Evolutionary conservation across 352 stramenopile species (phyloP).

Genomic region (Phytophthora vignae): DNA sequence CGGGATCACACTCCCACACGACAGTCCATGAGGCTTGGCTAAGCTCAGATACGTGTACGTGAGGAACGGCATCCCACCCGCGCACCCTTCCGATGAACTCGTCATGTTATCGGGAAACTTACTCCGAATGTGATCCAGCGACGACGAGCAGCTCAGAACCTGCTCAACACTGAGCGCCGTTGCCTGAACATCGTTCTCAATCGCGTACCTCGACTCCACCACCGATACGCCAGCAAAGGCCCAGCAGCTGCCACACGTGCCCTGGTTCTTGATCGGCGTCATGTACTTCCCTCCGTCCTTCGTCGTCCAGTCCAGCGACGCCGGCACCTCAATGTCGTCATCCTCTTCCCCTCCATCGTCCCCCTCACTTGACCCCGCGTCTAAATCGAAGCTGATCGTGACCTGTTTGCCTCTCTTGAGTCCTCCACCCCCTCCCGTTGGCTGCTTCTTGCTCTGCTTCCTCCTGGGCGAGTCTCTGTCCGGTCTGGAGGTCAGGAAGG

Average conservation of each 20-base stretch:
- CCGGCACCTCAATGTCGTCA: conserved; percentile 42
- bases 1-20: conserved; percentile 69
- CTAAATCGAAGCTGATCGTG: conserved; percentile 35
- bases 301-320: conserved; percentile 74
- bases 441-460: conserved; percentile 29
- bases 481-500: conserved; percentile 60
- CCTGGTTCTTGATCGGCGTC: conserved; percentile 94
- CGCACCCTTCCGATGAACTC: conserved; percentile 83
- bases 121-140: conserved; percentile 78
- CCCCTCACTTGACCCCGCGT: conserved; percentile 23
- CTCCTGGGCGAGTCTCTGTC: conserved; percentile 32
- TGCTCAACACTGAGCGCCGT: conserved; percentile 85
- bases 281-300: conserved; percentile 80
- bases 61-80: conserved; percentile 91
- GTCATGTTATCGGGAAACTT: conserved; percentile 77
- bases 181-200: conserved; percentile 72
- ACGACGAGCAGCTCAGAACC: conserved; percentile 78
- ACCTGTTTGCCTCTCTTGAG: conserved; percentile 25
- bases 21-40: conserved; percentile 68
- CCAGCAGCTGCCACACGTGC: conserved; percentile 94
- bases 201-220: conserved; percentile 82
- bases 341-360: conserved; percentile 3
- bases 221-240: conserved; percentile 85
- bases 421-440: conserved; percentile 6
- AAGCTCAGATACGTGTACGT: conserved; percentile 88